Evolutionary conservation across 2,329 filamentous ascomycete genomes (phyloP).

Genomic region (Aureobasidium sp.): DNA sequence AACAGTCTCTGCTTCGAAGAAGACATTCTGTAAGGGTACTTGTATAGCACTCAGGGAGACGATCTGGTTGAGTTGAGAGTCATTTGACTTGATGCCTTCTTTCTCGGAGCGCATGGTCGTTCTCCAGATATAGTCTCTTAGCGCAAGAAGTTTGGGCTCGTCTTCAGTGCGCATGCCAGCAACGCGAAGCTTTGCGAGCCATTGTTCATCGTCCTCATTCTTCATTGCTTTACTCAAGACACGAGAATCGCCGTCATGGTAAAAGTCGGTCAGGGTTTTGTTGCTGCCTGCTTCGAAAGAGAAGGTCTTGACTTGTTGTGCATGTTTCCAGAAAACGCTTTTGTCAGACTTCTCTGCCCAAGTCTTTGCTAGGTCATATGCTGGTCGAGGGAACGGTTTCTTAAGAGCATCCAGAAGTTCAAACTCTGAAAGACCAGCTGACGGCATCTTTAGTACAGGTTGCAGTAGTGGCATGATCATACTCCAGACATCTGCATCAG

Average conservation of each 20-base stretch:
- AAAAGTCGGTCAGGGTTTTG: conserved; percentile 19
- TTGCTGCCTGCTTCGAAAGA: conserved; percentile 39
- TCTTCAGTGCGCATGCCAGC: conserved; percentile 77
- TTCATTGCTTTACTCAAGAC: conserved; percentile 58
- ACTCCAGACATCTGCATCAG: conserved; percentile 73
- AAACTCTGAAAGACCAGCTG: conserved; percentile 64
- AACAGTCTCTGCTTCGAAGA: conserved; percentile 73
- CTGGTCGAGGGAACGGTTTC: conserved; percentile 66
- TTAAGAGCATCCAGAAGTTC: conserved; percentile 75
- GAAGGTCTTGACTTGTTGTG: conserved; percentile 64
- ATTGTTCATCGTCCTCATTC: conserved; percentile 90
- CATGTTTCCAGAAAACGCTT: conserved; percentile 79
- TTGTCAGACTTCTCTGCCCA: conserved; percentile 81
- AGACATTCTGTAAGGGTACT: conserved; percentile 78
- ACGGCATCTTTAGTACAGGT: conserved; percentile 71
- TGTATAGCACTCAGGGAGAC: conserved; percentile 68
- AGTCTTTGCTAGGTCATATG: conserved; percentile 76
- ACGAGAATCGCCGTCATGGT: conserved; percentile 40
- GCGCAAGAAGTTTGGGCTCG: conserved; percentile 77
- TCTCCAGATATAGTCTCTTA: conserved; percentile 88
- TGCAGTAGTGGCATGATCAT: conserved; percentile 73
- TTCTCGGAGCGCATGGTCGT: conserved; percentile 65
- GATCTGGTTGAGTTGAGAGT: conserved; percentile 57
- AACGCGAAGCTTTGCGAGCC: conserved; percentile 78
- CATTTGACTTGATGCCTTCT: conserved; percentile 34